Evolutionary conservation across 2,329 filamentous ascomycete species (phyloP).

Genomic region (Scedosporium minutisporum): DNA sequence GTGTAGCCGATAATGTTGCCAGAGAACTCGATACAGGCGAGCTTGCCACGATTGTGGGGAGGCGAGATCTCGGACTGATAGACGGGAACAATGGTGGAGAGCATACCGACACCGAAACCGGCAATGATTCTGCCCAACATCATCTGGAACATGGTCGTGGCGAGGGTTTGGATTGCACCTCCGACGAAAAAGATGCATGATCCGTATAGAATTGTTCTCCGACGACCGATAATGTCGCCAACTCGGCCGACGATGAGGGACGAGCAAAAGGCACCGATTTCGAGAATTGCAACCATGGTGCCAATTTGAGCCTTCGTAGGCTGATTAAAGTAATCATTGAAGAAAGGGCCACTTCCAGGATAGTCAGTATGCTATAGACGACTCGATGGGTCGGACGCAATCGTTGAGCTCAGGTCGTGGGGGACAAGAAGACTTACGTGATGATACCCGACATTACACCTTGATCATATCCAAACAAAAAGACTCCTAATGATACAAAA

Average conservation of each 20-base stretch:
- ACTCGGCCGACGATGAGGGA: conserved; percentile 79
- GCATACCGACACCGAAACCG: conserved; percentile 76
- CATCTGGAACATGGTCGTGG: conserved; percentile 85
- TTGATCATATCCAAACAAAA: conserved; percentile 83
- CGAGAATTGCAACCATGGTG: conserved; percentile 95
- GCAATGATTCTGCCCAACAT: conserved; percentile 71
- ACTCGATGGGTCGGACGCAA: background rate
- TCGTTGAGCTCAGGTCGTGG: background rate
- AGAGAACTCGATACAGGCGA: conserved; percentile 96
- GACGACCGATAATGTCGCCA: conserved; percentile 83
- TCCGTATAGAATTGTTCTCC: conserved; percentile 86
- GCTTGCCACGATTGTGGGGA: conserved; percentile 87
- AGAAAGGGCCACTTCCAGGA: conserved; percentile 61
- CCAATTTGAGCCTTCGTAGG: conserved; percentile 81
- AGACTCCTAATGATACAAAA: conserved; percentile 77
- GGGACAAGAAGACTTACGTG: conserved; percentile 37
- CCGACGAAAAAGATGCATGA: conserved; percentile 80
- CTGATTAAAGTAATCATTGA: conserved; percentile 86
- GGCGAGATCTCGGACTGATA: conserved; percentile 95
- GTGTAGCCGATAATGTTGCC: conserved; percentile 95
- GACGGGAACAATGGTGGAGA: conserved; percentile 86
- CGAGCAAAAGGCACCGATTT: conserved; percentile 84
- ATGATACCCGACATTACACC: conserved; percentile 75
- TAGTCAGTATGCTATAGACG: background rate
- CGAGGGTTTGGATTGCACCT: conserved; percentile 74